Conservation (phyloP, 1,284 basidiomycete species). For the Cutaneotrichosporon dermatis region DNA sequence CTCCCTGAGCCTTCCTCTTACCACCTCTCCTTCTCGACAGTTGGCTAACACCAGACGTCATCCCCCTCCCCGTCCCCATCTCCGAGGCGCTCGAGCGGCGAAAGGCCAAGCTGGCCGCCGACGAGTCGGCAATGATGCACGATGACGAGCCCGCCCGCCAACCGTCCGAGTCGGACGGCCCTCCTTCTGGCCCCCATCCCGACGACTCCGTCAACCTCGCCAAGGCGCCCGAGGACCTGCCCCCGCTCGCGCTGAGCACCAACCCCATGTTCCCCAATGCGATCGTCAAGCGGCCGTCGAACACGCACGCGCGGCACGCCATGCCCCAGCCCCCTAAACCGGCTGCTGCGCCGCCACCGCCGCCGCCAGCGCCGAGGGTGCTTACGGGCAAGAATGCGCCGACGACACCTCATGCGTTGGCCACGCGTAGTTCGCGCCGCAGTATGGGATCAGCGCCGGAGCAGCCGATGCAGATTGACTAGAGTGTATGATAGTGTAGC, state of each 20-base stretch:
- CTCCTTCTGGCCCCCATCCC: neutral
- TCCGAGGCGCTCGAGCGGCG: constrained; percentile 41
- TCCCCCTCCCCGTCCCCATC: constrained; percentile 39
- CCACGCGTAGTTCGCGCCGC: constrained; percentile 30
- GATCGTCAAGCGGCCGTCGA: constrained; percentile 38
- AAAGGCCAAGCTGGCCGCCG: constrained; percentile 25
- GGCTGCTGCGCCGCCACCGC: neutral
- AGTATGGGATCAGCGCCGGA: constrained; percentile 14
- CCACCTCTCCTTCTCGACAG: too few relatives aligned
- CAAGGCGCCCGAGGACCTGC: constrained; percentile 30
- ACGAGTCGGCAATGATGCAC: constrained; percentile 2
- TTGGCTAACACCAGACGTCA: constrained; percentile 29
- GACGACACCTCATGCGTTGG: constrained; percentile 30
- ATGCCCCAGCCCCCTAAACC: constrained; percentile 5
- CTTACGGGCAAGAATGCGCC: constrained; percentile 23
- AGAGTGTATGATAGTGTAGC: constrained; percentile 6
- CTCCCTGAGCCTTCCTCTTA: constrained; percentile 35
- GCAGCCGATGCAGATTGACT: constrained; percentile 12
- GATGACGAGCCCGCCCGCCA: constrained; percentile 6
- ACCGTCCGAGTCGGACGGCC: too few relatives aligned
- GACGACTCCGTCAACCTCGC: constrained; percentile 4
- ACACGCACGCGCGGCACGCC: constrained; percentile 33
- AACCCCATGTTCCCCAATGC: constrained; percentile 45
- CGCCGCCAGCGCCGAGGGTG: neutral
- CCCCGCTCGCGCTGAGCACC: constrained; percentile 37